These are phyloP conservation scores for Boletus huronensis DNA, from an alignment of 768 basidiomycete species.

Conservation along the genomic window DNA sequence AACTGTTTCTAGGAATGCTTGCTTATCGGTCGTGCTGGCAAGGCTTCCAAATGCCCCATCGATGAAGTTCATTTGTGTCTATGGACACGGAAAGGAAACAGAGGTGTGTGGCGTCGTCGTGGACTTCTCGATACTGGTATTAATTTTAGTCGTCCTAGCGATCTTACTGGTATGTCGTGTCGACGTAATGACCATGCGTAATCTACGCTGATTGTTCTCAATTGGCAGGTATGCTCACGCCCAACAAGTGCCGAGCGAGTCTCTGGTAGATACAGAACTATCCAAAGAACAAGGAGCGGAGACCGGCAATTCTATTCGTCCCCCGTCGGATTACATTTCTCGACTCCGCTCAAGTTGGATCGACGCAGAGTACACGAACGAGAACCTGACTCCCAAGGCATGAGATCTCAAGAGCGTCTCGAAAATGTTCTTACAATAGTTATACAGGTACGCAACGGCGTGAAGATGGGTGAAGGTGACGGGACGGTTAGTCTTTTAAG, in stretches of 20 bases:
- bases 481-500: slow-evolving; percentile 87
- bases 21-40: neutral
- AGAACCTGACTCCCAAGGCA: slow-evolving; percentile 54
- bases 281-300: slow-evolving; percentile 44
- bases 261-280: slow-evolving; percentile 40
- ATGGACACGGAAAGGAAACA: slow-evolving; percentile 95
- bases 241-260: slow-evolving; percentile 64
- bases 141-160: slow-evolving; percentile 42
- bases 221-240: slow-evolving; percentile 65
- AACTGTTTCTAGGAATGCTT: neutral
- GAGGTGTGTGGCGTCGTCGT: slow-evolving; percentile 50
- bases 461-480: slow-evolving; percentile 93
- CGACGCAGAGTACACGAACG: slow-evolving; percentile 76
- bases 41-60: slow-evolving; percentile 88
- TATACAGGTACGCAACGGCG: slow-evolving; percentile 67
- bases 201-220: neutral
- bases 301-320: slow-evolving; percentile 42
- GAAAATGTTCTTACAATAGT: neutral
- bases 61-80: slow-evolving; percentile 89
- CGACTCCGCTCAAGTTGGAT: slow-evolving; percentile 67
- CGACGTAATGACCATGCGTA: neutral
- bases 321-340: slow-evolving; percentile 52
- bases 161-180: slow-evolving; percentile 71
- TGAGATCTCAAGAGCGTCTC: neutral
- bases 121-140: neutral